A percentile compares a stretch with the other conserved stretches of the same genome.
Conservation (phyloP, 306 rosid species). For the Crotalaria pallida region DNA sequence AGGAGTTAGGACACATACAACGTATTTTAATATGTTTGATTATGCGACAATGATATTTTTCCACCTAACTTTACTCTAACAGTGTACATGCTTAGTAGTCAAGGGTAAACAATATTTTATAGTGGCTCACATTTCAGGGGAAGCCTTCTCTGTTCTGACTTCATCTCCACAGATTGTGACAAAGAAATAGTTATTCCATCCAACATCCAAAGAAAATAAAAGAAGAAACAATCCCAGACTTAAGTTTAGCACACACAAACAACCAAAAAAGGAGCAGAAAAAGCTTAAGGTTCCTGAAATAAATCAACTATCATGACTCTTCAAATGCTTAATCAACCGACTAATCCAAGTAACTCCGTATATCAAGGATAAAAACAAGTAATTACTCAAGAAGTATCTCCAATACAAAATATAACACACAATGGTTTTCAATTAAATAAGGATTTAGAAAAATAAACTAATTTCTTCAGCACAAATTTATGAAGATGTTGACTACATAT, state of each 20-base stretch:
- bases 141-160: slow-evolving; percentile 72
- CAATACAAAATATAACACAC: neutral
- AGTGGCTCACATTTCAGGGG: slow-evolving; percentile 83
- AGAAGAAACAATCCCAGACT: slow-evolving; percentile 6
- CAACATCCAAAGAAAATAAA: slow-evolving; percentile 33
- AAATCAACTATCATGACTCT: slow-evolving; percentile 50
- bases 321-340: slow-evolving; percentile 79
- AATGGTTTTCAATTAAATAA: neutral
- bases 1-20: no score
- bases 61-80: no score
- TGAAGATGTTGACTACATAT: neutral
- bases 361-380: neutral
- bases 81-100: neutral
- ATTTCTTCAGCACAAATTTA: neutral
- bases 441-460: neutral
- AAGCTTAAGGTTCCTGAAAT: slow-evolving; percentile 20
- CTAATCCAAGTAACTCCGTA: neutral
- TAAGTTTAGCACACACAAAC: neutral
- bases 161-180: slow-evolving; percentile 82
- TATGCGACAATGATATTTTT: no score
- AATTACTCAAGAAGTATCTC: neutral
- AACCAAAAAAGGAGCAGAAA: slow-evolving; percentile 1
- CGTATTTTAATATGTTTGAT: no score
- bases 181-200: slow-evolving; percentile 82
- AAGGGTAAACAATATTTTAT: neutral